Conservation (phyloP, 495 filamentous ascomycete species). For the Penicillium silybi region DNA sequence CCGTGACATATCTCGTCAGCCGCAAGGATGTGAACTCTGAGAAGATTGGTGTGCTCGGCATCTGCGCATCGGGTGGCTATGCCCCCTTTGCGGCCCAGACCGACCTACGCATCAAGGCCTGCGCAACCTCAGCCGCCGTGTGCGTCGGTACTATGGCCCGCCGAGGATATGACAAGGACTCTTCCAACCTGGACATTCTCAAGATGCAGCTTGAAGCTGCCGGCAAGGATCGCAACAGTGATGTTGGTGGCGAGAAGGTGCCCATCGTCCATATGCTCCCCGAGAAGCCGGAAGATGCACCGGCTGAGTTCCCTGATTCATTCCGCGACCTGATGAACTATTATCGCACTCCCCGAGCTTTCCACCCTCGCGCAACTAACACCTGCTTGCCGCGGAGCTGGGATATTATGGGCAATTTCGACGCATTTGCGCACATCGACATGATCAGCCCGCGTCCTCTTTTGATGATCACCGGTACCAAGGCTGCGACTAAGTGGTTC, state of each 20-base stretch:
- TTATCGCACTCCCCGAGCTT: conserved; percentile 20
- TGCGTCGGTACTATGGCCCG: conserved; percentile 29
- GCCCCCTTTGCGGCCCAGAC: conserved; percentile 31
- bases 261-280: conserved; percentile 9
- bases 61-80: conserved; percentile 40
- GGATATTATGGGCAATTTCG: conserved; percentile 31
- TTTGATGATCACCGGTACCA: conserved; percentile 34
- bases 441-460: conserved; percentile 32
- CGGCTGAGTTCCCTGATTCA: conserved; percentile 1
- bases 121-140: conserved; percentile 29
- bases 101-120: conserved; percentile 35
- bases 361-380: conserved; percentile 17
- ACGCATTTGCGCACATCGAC: conserved; percentile 25
- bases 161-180: conserved; percentile 13
- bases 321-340: conserved; percentile 20
- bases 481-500: conserved; percentile 28
- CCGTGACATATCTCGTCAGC: conserved; percentile 32
- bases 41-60: conserved; percentile 37
- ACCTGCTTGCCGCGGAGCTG: conserved; percentile 12
- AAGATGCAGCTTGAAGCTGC: conserved; percentile 13
- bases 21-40: conserved; percentile 24
- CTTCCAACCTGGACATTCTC: conserved; percentile 11
- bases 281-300: conserved; percentile 11
- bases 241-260: conserved; percentile 8
- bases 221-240: conserved; percentile 13